phyloP scores from a whole-genome alignment of 2,329 filamentous ascomycete species.

The Ceratocystis albifundus region DNA sequence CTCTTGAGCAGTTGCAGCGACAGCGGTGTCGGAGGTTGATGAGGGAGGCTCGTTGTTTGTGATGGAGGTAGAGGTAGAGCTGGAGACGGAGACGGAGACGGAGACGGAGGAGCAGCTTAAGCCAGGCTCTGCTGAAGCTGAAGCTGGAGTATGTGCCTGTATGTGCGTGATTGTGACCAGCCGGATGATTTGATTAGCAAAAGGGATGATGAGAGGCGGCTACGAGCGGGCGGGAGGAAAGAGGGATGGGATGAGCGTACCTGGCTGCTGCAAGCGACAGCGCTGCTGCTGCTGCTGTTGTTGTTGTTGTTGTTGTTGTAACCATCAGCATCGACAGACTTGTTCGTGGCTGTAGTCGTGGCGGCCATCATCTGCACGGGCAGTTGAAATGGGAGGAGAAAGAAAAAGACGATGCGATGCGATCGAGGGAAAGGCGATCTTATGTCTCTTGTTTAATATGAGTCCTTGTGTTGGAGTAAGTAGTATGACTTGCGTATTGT shows the following conservation, averaged over 20 bases:
- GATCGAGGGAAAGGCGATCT: conserved; percentile 15
- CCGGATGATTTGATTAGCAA: too few relatives aligned
- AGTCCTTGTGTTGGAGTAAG: too few relatives aligned
- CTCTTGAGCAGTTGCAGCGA: not conserved
- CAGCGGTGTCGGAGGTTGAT: not conserved
- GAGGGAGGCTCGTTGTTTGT: not conserved
- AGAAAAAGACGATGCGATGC: conserved; percentile 1
- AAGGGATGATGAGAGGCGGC: not conserved
- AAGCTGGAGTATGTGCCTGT: not conserved
- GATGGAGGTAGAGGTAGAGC: not conserved
- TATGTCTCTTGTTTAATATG: not conserved
- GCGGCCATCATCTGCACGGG: conserved; percentile 21
- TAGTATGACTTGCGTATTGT: too few relatives aligned
- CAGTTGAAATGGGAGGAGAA: not conserved
- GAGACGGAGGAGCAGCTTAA: not conserved
- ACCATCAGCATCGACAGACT: conserved; percentile 20
- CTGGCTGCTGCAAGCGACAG: conserved; percentile 17
- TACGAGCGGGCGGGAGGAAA: not conserved
- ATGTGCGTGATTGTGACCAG: too few relatives aligned
- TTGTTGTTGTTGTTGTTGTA: too few relatives aligned
- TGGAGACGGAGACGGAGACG: not conserved
- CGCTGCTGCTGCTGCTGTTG: too few relatives aligned
- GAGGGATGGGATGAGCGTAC: conserved; percentile 12
- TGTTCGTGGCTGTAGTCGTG: conserved; percentile 19
- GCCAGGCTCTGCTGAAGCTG: not conserved